These are phyloP conservation scores for Phytophthora agathidicida DNA, from an alignment of 352 stramenopile genomes.

Conservation along the genomic window DNA sequence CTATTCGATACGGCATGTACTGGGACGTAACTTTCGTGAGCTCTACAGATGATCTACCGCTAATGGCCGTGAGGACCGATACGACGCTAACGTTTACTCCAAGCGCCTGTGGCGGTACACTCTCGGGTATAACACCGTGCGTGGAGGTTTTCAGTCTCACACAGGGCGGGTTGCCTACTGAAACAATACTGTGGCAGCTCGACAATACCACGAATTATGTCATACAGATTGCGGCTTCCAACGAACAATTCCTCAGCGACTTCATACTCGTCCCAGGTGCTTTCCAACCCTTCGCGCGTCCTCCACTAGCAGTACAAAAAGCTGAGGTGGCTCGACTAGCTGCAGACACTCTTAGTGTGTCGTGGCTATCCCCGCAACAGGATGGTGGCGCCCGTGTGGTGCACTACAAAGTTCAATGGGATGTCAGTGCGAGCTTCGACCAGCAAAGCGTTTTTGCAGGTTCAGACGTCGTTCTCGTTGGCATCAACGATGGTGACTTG, in stretches of 20 bases:
- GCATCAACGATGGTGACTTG: background rate
- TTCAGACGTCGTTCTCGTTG: slow-evolving; percentile 40
- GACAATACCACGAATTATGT: slow-evolving; percentile 49
- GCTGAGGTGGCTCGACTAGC: slow-evolving; percentile 49
- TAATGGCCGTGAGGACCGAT: slow-evolving; percentile 54
- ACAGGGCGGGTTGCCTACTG: slow-evolving; percentile 42
- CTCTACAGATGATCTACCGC: slow-evolving; percentile 37
- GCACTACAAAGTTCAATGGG: slow-evolving; percentile 95
- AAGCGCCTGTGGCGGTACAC: slow-evolving; percentile 58
- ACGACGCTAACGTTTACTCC: slow-evolving; percentile 35
- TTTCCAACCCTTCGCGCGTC: slow-evolving; percentile 32
- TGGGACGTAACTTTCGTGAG: slow-evolving; percentile 72
- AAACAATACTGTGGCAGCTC: slow-evolving; percentile 18
- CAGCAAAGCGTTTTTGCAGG: slow-evolving; percentile 67
- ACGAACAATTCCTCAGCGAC: slow-evolving; percentile 41
- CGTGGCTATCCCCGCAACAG: slow-evolving; percentile 76
- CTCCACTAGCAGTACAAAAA: slow-evolving; percentile 36
- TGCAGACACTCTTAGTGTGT: slow-evolving; percentile 49
- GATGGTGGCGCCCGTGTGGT: slow-evolving; percentile 77
- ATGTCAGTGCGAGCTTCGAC: slow-evolving; percentile 85
- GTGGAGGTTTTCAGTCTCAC: slow-evolving; percentile 37
- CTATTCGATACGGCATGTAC: slow-evolving; percentile 61
- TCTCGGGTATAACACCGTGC: slow-evolving; percentile 66
- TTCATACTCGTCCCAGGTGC: slow-evolving; percentile 23
- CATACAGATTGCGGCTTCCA: slow-evolving; percentile 43